phyloP scores from a whole-genome alignment of 176 grass and related monocot species.

The Eremochloa ophiuroides region DNA sequence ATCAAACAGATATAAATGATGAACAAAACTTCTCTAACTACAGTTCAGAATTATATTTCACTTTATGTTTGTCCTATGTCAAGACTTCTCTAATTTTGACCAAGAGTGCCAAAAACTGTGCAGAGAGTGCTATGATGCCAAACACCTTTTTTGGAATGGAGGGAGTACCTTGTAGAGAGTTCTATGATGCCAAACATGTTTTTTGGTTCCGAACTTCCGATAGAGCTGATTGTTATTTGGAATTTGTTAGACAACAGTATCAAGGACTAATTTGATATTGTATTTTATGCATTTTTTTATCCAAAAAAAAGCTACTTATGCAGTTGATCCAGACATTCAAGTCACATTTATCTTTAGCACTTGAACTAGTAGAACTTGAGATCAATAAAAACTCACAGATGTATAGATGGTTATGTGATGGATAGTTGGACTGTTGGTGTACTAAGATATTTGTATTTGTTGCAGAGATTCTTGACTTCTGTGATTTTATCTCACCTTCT shows the following conservation, averaged over 20 bases:
- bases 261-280: slow-evolving; percentile 2
- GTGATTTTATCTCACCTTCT: slow-evolving; percentile 79
- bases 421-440: background rate
- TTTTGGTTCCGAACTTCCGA: background rate
- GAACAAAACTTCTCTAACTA: background rate
- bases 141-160: too few relatives aligned
- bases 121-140: too few relatives aligned
- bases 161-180: background rate
- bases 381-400: background rate
- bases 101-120: too few relatives aligned
- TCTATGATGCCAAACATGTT: background rate
- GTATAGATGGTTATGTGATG: slow-evolving; percentile 12
- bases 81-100: background rate
- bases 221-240: background rate
- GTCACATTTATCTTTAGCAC: background rate
- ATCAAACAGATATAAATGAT: background rate
- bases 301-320: background rate
- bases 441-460: slow-evolving; percentile 35
- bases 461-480: slow-evolving; percentile 96
- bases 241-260: background rate
- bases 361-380: slow-evolving; percentile 11
- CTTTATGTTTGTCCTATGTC: too few relatives aligned
- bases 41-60: background rate
- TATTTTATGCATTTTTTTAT: too few relatives aligned
- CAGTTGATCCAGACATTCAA: background rate